phyloP scores from a whole-genome alignment of 352 stramenopile species.

The Pelagophyceae sp. region DNA sequence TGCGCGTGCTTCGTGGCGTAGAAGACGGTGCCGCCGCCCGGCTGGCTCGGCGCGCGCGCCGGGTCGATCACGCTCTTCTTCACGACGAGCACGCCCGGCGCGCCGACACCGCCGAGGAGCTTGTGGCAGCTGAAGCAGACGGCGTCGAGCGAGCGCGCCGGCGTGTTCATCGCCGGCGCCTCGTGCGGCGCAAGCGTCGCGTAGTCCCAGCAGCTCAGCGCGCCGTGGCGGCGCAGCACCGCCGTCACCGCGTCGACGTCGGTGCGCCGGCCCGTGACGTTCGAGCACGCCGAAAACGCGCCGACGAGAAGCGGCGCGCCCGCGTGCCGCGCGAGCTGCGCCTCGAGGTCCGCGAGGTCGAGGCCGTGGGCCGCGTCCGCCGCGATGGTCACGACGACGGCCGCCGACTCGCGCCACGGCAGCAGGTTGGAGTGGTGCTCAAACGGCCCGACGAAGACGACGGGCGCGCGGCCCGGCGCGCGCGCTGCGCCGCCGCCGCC shows the following conservation, averaged over 20 bases:
- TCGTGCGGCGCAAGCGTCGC: conserved; percentile 82
- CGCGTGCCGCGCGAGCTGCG: conserved; percentile 47
- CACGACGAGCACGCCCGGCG: conserved; percentile 81
- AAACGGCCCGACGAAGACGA: conserved; percentile 82
- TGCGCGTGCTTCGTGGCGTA: conserved; percentile 71
- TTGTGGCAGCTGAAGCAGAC: conserved; percentile 93
- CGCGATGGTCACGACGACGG: conserved; percentile 61
- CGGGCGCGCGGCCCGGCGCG: conserved; percentile 38
- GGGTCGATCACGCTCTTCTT: conserved; percentile 64
- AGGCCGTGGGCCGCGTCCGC: conserved; percentile 48
- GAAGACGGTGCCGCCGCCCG: conserved; percentile 54
- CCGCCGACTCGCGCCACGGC: conserved; percentile 82
- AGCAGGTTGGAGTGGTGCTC: conserved; percentile 96
- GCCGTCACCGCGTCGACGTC: conserved; percentile 73
- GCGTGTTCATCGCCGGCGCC: conserved; percentile 88
- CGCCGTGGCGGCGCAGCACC: conserved; percentile 76
- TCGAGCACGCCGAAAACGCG: conserved; percentile 80
- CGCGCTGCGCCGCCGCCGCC: too few relatives aligned
- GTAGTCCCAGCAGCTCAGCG: conserved; percentile 88
- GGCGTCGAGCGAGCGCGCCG: conserved; percentile 54
- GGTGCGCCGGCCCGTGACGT: conserved; percentile 84
- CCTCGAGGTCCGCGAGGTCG: conserved; percentile 50
- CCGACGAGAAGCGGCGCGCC: conserved; percentile 49
- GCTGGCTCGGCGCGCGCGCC: background rate
- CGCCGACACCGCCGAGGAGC: conserved; percentile 79